Percentiles rank a stretch among this genome's conserved stretches.
Evolutionary conservation across 177 flowering plant genomes (phyloP).

Genomic region (Vitis hybrid): DNA sequence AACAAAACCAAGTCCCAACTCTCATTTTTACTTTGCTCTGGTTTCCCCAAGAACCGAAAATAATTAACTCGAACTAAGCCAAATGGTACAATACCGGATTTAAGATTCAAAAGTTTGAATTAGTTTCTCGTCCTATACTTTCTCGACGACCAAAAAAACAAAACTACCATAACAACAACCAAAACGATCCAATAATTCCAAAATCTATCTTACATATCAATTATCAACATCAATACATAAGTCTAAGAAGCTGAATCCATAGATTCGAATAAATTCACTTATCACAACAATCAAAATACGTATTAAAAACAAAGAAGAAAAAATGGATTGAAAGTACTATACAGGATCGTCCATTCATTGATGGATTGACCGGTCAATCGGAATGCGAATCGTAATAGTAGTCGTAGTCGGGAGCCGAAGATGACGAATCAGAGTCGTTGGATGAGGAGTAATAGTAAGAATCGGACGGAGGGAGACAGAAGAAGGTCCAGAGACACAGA

Average conservation of each 20-base stretch:
- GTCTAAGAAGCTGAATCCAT: neutral
- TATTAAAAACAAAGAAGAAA: neutral
- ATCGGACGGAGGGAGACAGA: constrained; percentile 33
- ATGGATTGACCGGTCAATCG: constrained; percentile 18
- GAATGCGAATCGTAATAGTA: constrained; percentile 26
- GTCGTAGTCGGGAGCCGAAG: constrained; percentile 11
- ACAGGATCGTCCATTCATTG: neutral
- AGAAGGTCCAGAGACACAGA: constrained; percentile 37
- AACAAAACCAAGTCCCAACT: too few relatives aligned
- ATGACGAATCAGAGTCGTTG: neutral
- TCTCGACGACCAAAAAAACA: neutral
- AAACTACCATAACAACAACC: neutral
- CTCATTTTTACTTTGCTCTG: too few relatives aligned
- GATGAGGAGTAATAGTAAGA: constrained; percentile 8
- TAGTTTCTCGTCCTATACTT: neutral
- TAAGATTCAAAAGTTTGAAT: too few relatives aligned
- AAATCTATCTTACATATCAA: neutral
- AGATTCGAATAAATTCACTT: neutral
- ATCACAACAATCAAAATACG: neutral
- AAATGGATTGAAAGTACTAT: neutral
- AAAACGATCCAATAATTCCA: neutral
- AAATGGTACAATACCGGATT: too few relatives aligned
- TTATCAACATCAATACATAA: neutral
- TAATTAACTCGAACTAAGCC: too few relatives aligned
- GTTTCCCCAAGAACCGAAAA: too few relatives aligned